Percentiles rank a stretch among this genome's conserved stretches.
phyloP scores from a whole-genome alignment of 2,329 filamentous ascomycete species.

The Monosporascus sp. region DNA sequence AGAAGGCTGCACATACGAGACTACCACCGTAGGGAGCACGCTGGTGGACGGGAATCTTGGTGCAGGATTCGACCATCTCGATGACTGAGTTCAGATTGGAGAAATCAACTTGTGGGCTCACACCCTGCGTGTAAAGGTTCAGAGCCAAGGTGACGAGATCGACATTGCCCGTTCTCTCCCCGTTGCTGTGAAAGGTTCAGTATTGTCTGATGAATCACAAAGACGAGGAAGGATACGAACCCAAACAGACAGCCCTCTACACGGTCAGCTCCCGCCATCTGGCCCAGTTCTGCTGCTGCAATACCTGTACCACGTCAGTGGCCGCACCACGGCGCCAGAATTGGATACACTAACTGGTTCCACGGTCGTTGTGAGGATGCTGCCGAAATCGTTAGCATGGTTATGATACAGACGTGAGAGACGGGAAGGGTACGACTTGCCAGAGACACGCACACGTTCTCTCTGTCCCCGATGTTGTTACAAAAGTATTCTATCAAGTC shows the following conservation, averaged over 20 bases:
- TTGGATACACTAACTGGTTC: too few species aligned
- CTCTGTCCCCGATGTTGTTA: slow-evolving; percentile 6
- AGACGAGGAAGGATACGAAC: too few species aligned
- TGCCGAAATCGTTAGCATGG: neutral
- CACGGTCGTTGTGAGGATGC: too few species aligned
- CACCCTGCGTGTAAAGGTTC: slow-evolving; percentile 92
- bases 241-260: slow-evolving; percentile 86
- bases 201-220: too few species aligned
- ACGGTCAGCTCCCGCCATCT: slow-evolving; percentile 93
- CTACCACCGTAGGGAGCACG: slow-evolving; percentile 87
- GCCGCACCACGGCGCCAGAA: too few species aligned
- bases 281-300: slow-evolving; percentile 86
- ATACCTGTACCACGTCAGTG: slow-evolving; percentile 27
- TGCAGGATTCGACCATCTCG: slow-evolving; percentile 83
- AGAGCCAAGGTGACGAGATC: slow-evolving; percentile 88
- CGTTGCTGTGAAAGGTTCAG: slow-evolving; percentile 56
- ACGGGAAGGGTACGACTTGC: neutral
- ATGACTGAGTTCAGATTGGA: slow-evolving; percentile 84
- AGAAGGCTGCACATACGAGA: slow-evolving; percentile 89
- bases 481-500: slow-evolving; percentile 51
- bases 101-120: slow-evolving; percentile 82
- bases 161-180: slow-evolving; percentile 92
- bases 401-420: neutral
- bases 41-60: slow-evolving; percentile 89
- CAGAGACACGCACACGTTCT: neutral